Percentiles rank a stretch among this genome's conserved stretches.
Conservation (phyloP, 2,329 filamentous ascomycete species). For the Aspergillus versicolor region DNA sequence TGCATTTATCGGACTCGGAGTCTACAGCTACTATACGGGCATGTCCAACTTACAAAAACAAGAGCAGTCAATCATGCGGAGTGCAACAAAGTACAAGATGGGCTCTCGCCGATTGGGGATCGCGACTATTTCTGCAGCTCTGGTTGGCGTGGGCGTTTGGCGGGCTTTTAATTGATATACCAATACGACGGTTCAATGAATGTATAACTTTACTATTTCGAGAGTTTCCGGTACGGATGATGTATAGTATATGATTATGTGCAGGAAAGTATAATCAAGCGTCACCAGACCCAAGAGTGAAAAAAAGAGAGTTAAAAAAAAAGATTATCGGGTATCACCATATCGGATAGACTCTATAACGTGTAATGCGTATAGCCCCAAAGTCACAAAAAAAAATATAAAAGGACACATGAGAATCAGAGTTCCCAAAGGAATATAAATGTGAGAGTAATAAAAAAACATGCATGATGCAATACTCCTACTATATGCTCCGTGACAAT, state of each 20-base stretch:
- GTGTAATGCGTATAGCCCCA: conserved; percentile 24
- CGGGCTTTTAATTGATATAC: conserved; percentile 57
- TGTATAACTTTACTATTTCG: neutral
- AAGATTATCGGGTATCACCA: conserved; percentile 38
- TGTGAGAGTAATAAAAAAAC: conserved; percentile 20
- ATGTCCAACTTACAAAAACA: conserved; percentile 69
- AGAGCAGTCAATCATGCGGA: conserved; percentile 61
- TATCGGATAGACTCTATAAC: conserved; percentile 35
- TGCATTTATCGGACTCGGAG: conserved; percentile 72
- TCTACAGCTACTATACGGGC: conserved; percentile 75
- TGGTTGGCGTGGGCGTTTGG: conserved; percentile 71
- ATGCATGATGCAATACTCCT: conserved; percentile 33
- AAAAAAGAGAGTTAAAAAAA: conserved; percentile 1
- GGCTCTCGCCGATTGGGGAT: conserved; percentile 68
- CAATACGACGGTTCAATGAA: neutral
- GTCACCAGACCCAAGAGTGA: neutral
- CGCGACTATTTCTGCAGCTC: conserved; percentile 63
- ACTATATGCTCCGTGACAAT: conserved; percentile 31
- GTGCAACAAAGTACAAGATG: conserved; percentile 71
- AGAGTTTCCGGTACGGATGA: neutral
- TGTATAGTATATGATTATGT: conserved; percentile 8
- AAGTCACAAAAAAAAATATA: conserved; percentile 8
- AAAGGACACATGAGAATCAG: conserved; percentile 3
- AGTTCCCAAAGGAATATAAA: conserved; percentile 9
- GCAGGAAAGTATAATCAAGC: conserved; percentile 7